Base-by-base conservation (phyloP, 2,329 filamentous ascomycete species). In the Aureobasidium sp. region DNA sequence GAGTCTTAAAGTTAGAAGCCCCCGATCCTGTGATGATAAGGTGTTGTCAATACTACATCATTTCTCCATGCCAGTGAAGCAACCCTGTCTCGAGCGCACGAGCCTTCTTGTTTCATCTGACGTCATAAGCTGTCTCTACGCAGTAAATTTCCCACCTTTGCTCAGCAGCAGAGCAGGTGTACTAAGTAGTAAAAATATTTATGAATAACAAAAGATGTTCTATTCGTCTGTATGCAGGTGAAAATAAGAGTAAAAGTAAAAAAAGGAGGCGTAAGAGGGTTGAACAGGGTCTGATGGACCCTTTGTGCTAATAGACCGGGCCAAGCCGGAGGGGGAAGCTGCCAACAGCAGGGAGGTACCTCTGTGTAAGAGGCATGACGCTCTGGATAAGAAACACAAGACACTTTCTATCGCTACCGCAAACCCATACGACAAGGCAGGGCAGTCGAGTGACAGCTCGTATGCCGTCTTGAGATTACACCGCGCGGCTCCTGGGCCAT, bases 251-350 rank as follows among this genome's bases (percentile, higher is more conserved):
- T 29, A 41, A 29, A 55, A 29, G 26, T 13, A 43, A 41, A 55
- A 32, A 27, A n/a, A 12, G 24, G 20, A 53, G 36, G 50, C 50
- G 34, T 10, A n/a, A 17, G 12, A 9, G 50, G 36, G 36, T 53
- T 53, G 13, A 17, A 55, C 24, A 55, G 51, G 36, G 51, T 55
- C 24, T 43, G 8, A 20, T 26, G 36, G 51, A 55, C 51, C 36
- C 51, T 43, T 12, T 41, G 20, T 20, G 20, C 2, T 13, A 37
- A 24, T n/a, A 41, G 26, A 12, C 36, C 51, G 51, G 51, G 51
- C 27, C 41, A n/a, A 43, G 34, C 51, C 51, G 51, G 51, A 55
- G 51, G 51, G 50, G 51, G 51, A 55, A 55, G 51, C 51, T 41
- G 51, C 34, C 20, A 9, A 2, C 34, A 37, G 17, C 24, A 20